phyloP scores from a whole-genome alignment of 495 filamentous ascomycete genomes.

The Endocarpon pusillum region DNA sequence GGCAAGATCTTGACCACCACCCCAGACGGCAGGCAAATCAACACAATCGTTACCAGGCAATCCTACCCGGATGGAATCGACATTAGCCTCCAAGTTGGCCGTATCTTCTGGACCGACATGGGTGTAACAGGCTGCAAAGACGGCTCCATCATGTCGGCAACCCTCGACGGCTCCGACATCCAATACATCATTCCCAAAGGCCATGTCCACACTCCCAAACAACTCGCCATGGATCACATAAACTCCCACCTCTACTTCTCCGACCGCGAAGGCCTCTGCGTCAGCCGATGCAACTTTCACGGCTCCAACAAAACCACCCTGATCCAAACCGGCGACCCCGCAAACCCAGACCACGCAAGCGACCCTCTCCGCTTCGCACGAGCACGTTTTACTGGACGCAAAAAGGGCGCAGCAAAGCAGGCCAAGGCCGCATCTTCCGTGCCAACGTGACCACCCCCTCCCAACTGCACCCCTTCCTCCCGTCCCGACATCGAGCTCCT shows the following conservation, averaged over 20 bases:
- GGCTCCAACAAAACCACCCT: slow-evolving; percentile 27
- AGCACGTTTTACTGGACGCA: slow-evolving; percentile 40
- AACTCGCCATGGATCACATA: slow-evolving; percentile 21
- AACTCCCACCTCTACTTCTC: slow-evolving; percentile 29
- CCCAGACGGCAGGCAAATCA: too few relatives aligned
- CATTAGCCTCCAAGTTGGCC: slow-evolving; percentile 14
- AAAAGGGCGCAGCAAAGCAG: slow-evolving; percentile 32
- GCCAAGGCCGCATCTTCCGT: slow-evolving; percentile 29
- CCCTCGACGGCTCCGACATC: slow-evolving; percentile 26
- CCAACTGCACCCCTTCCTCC: slow-evolving; percentile 13
- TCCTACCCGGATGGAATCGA: slow-evolving; percentile 33
- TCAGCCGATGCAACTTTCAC: slow-evolving; percentile 29
- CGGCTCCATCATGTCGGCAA: slow-evolving; percentile 26
- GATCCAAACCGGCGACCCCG: slow-evolving; percentile 18
- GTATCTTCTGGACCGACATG: slow-evolving; percentile 40
- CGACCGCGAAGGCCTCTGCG: slow-evolving; percentile 35
- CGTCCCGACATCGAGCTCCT: slow-evolving; percentile 26
- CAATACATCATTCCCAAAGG: slow-evolving; percentile 21
- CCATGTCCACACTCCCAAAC: slow-evolving; percentile 34
- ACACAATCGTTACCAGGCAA: slow-evolving; percentile 17
- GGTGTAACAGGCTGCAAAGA: slow-evolving; percentile 21
- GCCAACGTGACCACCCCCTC: slow-evolving; percentile 21
- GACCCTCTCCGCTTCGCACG: slow-evolving; percentile 19
- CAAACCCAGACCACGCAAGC: slow-evolving; percentile 5
- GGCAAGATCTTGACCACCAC: slow-evolving; percentile 13